Conservation (phyloP, 257 asterid species). For the Ehretia macrophylla region DNA sequence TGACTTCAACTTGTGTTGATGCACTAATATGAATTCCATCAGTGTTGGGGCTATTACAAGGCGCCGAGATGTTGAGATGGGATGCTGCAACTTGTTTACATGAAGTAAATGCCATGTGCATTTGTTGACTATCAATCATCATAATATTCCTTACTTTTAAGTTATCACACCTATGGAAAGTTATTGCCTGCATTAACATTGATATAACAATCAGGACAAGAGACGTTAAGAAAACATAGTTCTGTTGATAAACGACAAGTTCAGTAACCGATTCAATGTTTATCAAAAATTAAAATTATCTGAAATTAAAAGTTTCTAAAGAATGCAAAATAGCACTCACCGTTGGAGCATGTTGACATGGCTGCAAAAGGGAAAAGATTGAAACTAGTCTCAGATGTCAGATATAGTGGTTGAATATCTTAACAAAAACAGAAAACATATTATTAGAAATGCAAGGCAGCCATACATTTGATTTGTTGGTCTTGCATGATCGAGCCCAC, state of each 20-base stretch:
- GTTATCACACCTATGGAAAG: constrained; percentile 68
- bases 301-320: not conserved
- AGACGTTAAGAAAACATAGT: not conserved
- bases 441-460: not conserved
- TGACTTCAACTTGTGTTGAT: constrained; percentile 46
- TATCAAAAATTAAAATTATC: not conserved
- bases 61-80: constrained; percentile 47
- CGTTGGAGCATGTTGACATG: constrained; percentile 78
- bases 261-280: no score
- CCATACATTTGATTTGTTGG: constrained; percentile 55
- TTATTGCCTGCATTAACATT: constrained; percentile 54
- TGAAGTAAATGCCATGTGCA: constrained; percentile 62
- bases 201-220: not conserved
- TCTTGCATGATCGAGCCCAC: constrained; percentile 99
- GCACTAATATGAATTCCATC: constrained; percentile 86
- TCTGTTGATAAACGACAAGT: not conserved
- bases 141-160: constrained; percentile 51
- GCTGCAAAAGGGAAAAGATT: constrained; percentile 50
- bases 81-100: constrained; percentile 46
- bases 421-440: not conserved
- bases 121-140: constrained; percentile 52
- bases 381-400: constrained; percentile 12
- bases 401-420: not conserved
- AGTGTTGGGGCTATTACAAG: constrained; percentile 73
- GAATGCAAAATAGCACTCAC: constrained; percentile 34